Conservation (phyloP, 495 filamentous ascomycete species). For the Patellaria atrata region DNA sequence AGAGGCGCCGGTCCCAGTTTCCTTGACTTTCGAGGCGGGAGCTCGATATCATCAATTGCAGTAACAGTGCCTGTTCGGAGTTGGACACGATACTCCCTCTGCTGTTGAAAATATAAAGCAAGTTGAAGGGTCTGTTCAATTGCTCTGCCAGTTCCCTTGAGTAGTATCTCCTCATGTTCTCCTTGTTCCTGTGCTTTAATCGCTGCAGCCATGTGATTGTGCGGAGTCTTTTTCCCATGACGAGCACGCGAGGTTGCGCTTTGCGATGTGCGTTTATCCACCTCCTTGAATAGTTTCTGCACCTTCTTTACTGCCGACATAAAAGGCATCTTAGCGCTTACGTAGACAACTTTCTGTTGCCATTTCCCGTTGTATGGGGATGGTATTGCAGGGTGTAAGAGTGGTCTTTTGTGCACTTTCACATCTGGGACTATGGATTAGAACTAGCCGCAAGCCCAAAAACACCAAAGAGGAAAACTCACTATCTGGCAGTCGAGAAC, state of each 20-base stretch:
- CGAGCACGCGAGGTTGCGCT: constrained; percentile 22
- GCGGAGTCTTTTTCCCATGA: constrained; percentile 1
- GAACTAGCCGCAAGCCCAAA: no score
- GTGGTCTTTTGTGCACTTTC: constrained; percentile 49
- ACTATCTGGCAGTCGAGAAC: constrained; percentile 36
- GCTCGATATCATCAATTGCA: constrained; percentile 30
- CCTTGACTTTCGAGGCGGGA: no score
- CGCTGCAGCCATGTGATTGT: constrained; percentile 20
- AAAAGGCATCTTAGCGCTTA: constrained; percentile 62
- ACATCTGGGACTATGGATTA: constrained; percentile 22
- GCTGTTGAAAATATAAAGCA: constrained; percentile 28
- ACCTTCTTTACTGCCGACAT: constrained; percentile 72
- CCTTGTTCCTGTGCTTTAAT: constrained; percentile 7
- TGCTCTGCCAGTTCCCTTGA: constrained; percentile 69
- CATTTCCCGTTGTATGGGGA: constrained; percentile 37
- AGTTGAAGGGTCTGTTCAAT: constrained; percentile 51
- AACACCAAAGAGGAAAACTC: constrained; percentile 5
- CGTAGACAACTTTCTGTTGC: constrained; percentile 56
- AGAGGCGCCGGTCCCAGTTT: no score
- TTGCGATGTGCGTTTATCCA: constrained; percentile 44
- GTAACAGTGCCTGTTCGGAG: constrained; percentile 27
- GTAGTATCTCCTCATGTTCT: constrained; percentile 39
- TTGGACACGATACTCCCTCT: constrained; percentile 23
- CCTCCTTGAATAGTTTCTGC: constrained; percentile 50
- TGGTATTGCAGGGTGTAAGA: constrained; percentile 52